Evolutionary conservation across 2,329 filamentous ascomycete genomes (phyloP), one percentile per base, ranked within the genome.

Genomic region (Penicillium sp.): DNA sequence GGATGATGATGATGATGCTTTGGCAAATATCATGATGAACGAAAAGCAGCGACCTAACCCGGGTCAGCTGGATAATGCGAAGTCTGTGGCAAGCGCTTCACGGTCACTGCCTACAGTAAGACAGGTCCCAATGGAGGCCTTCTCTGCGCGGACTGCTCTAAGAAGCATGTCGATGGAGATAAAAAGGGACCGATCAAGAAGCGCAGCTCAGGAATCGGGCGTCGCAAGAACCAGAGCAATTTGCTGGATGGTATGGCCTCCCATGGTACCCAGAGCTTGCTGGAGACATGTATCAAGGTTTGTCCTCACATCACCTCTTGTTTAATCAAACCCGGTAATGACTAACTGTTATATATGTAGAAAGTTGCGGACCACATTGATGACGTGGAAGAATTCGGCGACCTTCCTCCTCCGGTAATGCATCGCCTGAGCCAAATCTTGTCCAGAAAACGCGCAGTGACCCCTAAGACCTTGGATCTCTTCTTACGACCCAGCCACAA

Each of bases 101-200:
- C 89, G 0, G 90, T 97, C 36, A 96, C 91, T 0, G 79, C 88
- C 0, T 96, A 96, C 70, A 89, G 86, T 52, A 85, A 89, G 55
- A 79, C 84, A 23, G 89, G 87, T 0, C 86, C 87, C 0, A 77
- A 85, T n/a, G 90, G 90, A 3, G 89, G 89, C 13, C 74, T 97
- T n/a, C 74, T 96, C 1, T 97, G 91, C 64, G 77, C 77, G 3
- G 82, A 86, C 18, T 97, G 91, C 61, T 86, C 87, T 18, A 89
- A 86, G 59, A 80, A 87, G 51, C 68, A 86, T 41, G 79, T 79
- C 32, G 84, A 87, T 52, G 80, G 85, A 20, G 76, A 80, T 46
- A 84, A 85, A 47, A 71, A 69, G 45, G 52, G 59, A 40, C 78
- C 77, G 55, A 74, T 77, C 55, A 76, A 82, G 63, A 77, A 79